Percentiles rank a stretch among this genome's conserved stretches.
Conservation (phyloP, 352 stramenopile species). For the Pythium grandisporangium region DNA sequence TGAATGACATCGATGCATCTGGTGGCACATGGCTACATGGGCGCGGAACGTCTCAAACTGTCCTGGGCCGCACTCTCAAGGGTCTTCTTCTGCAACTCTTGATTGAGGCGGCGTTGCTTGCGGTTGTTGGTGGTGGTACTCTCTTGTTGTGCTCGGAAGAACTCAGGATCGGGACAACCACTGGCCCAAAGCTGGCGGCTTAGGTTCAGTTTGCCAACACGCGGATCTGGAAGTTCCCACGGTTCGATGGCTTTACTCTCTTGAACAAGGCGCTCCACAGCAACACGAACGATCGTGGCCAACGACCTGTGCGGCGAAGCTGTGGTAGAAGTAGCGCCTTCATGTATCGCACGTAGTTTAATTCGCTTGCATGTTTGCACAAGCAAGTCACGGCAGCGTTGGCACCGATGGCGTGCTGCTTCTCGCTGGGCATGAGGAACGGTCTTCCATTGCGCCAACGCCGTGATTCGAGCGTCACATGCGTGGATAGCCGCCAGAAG, state of each 20-base stretch:
- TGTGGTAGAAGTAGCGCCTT: too few relatives aligned
- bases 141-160: constrained; percentile 23
- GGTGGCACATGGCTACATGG: too few relatives aligned
- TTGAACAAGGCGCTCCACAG: too few relatives aligned
- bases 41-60: too few relatives aligned
- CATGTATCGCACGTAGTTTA: constrained; percentile 3
- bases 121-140: constrained; percentile 3
- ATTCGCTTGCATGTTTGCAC: constrained; percentile 7
- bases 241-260: constrained; percentile 20
- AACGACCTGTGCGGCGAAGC: too few relatives aligned
- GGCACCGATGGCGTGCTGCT: constrained; percentile 6
- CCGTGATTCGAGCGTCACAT: constrained; percentile 7
- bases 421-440: neutral
- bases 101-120: constrained; percentile 5
- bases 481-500: neutral
- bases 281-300: too few relatives aligned
- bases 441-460: neutral
- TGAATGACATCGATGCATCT: too few relatives aligned
- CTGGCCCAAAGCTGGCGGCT: constrained; percentile 28
- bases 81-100: neutral
- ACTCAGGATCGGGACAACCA: constrained; percentile 35
- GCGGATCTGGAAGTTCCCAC: constrained; percentile 34
- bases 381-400: constrained; percentile 6
- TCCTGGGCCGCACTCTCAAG: too few relatives aligned
- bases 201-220: constrained; percentile 29